These are phyloP conservation scores for Brasenia schreberi DNA, from an alignment of 164 flowering plant genomes.

Conservation along the genomic window DNA sequence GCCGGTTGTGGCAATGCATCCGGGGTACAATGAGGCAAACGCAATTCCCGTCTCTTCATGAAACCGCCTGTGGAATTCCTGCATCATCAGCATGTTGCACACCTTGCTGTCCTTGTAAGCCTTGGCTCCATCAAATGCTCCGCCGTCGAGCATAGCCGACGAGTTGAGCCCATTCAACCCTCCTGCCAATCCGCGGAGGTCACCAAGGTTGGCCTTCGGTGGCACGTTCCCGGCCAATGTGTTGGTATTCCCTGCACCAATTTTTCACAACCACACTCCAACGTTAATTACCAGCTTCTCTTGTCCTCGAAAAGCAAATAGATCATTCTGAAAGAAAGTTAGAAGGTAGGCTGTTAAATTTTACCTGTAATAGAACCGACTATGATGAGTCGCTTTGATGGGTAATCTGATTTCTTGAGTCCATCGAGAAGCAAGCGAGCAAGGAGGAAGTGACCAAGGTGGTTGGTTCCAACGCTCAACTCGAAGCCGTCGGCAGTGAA, in stretches of 20 bases:
- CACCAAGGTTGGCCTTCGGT: constrained; percentile 98
- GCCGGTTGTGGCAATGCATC: constrained; percentile 95
- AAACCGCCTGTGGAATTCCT: constrained; percentile 89
- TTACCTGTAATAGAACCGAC: constrained; percentile 97
- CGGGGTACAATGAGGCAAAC: constrained; percentile 94
- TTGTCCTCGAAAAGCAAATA: too few relatives aligned
- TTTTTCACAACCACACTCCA: too few relatives aligned
- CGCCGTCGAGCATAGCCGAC: constrained; percentile 93
- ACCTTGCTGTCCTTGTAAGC: constrained; percentile 99
- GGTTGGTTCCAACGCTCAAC: constrained; percentile 90
- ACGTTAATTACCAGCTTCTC: too few relatives aligned
- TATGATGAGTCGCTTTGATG: constrained; percentile 75
- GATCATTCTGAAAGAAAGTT: background rate
- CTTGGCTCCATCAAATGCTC: constrained; percentile 91
- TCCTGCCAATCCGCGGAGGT: constrained; percentile 83
- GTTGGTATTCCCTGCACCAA: constrained; percentile 68
- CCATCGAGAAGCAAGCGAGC: constrained; percentile 74
- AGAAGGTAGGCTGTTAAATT: background rate
- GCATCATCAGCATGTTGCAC: constrained; percentile 99
- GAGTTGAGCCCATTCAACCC: constrained; percentile 73
- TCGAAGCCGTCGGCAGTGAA: constrained; percentile 93
- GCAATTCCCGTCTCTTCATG: constrained; percentile 91
- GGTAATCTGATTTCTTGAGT: constrained; percentile 74
- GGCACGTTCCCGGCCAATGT: constrained; percentile 98
- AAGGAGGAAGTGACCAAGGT: constrained; percentile 90